These are phyloP conservation scores for Jackrogersella multiformis DNA, from an alignment of 495 filamentous ascomycete genomes.

Conservation along the genomic window DNA sequence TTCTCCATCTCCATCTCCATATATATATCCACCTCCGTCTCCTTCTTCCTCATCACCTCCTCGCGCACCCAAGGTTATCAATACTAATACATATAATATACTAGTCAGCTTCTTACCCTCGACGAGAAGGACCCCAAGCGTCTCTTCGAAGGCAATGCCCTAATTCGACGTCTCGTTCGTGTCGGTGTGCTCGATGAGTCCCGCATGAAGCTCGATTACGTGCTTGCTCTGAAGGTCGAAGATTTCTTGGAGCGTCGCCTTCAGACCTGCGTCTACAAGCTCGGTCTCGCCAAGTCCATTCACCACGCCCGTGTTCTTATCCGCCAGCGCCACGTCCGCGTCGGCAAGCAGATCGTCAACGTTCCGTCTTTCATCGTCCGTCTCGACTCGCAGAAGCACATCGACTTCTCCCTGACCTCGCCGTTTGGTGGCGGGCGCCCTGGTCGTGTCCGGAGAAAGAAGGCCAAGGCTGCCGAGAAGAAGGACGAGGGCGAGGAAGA, in stretches of 20 bases:
- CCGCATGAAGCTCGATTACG: slow-evolving; percentile 99
- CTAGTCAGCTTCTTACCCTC: slow-evolving; percentile 97
- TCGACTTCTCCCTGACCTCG: slow-evolving; percentile 97
- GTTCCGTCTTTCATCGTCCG: slow-evolving; percentile 99
- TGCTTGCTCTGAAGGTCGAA: slow-evolving; percentile 95
- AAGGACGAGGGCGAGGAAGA: slow-evolving; percentile 84
- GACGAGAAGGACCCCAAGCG: slow-evolving; percentile 99
- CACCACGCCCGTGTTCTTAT: slow-evolving; percentile 99
- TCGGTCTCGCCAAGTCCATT: slow-evolving; percentile 99
- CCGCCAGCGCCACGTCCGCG: slow-evolving; percentile 98
- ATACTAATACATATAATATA: slow-evolving; percentile 47
- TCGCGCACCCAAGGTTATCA: neutral
- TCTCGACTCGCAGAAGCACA: slow-evolving; percentile 99
- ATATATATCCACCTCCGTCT: neutral
- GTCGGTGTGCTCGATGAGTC: slow-evolving; percentile 99
- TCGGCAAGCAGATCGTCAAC: slow-evolving; percentile 99
- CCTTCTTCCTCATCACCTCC: neutral
- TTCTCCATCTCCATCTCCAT: neutral
- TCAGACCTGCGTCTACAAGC: slow-evolving; percentile 99
- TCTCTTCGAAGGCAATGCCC: slow-evolving; percentile 99
- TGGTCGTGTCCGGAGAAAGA: slow-evolving; percentile 98
- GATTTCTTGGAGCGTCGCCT: slow-evolving; percentile 99
- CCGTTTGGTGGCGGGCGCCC: slow-evolving; percentile 97
- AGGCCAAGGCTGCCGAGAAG: slow-evolving; percentile 93
- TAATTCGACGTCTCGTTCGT: slow-evolving; percentile 99